Conservation (phyloP, 1,284 basidiomycete genomes). For the Pascua sp. region DNA sequence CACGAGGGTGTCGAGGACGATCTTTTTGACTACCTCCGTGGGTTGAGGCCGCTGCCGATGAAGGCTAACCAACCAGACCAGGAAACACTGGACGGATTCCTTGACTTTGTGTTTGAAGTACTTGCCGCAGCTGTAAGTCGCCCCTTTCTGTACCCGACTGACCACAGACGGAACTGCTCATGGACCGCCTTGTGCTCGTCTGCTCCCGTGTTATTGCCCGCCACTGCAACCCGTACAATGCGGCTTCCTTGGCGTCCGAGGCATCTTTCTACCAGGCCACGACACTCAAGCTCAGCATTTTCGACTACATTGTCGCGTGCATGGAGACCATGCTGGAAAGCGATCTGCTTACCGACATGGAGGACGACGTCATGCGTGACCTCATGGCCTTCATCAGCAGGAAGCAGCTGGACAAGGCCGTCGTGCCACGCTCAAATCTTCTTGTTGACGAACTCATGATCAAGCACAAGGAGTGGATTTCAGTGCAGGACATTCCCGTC, state of each 20-base stretch:
- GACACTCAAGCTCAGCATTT: conserved; percentile 67
- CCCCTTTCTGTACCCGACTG: too few species aligned
- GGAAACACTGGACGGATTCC: conserved; percentile 66
- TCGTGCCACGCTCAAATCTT: conserved; percentile 60
- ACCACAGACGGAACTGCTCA: conserved; percentile 71
- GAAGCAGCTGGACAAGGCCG: conserved; percentile 66
- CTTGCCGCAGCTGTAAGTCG: conserved; percentile 63
- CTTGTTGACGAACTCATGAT: conserved; percentile 62
- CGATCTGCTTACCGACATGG: conserved; percentile 69
- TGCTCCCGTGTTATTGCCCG: conserved; percentile 72
- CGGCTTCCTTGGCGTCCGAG: conserved; percentile 74
- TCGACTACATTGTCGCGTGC: conserved; percentile 76
- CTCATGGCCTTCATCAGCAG: conserved; percentile 62
- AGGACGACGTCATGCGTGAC: conserved; percentile 63
- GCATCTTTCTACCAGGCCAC: conserved; percentile 74
- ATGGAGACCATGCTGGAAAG: conserved; percentile 85
- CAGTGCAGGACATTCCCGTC: conserved; percentile 71
- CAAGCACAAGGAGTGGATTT: conserved; percentile 72
- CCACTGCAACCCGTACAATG: conserved; percentile 72
- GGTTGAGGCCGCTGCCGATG: conserved; percentile 30
- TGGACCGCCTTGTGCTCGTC: conserved; percentile 77
- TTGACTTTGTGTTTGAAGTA: conserved; percentile 85
- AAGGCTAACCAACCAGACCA: conserved; percentile 55
- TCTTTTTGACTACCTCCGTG: conserved; percentile 70
- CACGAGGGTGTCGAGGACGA: conserved; percentile 72